Evolutionary conservation across 805 yeast species (phyloP).

Genomic region (Blastobotrys mokoenaii): DNA sequence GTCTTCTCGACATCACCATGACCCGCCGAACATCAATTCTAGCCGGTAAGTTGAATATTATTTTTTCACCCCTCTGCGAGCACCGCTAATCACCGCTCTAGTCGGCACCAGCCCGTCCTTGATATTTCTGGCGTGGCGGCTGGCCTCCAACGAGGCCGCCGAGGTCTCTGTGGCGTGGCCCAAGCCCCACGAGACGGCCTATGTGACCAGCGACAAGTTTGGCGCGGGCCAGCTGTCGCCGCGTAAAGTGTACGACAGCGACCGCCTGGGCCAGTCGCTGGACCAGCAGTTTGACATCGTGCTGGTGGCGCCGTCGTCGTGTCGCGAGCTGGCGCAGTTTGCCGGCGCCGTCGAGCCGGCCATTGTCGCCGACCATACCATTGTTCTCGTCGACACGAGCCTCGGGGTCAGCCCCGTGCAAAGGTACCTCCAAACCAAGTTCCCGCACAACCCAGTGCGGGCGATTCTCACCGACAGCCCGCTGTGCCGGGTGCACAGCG

Average conservation of each 20-base stretch:
- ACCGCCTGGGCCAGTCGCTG: no score
- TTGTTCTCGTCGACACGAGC: slow-evolving; percentile 15
- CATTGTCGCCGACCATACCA: slow-evolving; percentile 13
- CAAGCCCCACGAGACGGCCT: no score
- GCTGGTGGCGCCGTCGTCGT: slow-evolving; percentile 8
- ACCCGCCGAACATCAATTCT: no score
- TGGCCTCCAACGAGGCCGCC: slow-evolving; percentile 12
- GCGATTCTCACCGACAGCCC: slow-evolving; percentile 11
- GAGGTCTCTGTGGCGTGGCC: slow-evolving; percentile 18
- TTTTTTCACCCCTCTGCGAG: background rate
- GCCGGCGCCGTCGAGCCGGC: slow-evolving; percentile 9
- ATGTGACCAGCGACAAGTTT: background rate
- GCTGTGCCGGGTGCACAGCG: slow-evolving; percentile 8
- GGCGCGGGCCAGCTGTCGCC: slow-evolving; percentile 4
- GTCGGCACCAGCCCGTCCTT: slow-evolving; percentile 18
- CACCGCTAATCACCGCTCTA: slow-evolving; percentile 2
- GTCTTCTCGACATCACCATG: no score
- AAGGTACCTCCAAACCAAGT: slow-evolving; percentile 8
- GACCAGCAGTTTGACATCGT: slow-evolving; percentile 11
- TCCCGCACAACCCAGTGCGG: slow-evolving; percentile 15
- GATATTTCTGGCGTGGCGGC: slow-evolving; percentile 19
- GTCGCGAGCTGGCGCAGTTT: slow-evolving; percentile 3
- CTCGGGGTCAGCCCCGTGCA: slow-evolving; percentile 11
- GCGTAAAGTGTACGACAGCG: background rate
- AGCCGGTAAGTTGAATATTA: background rate